A percentile compares a stretch with the other conserved stretches of the same genome.
phyloP scores from a whole-genome alignment of 2,329 filamentous ascomycete species.

The Paracoccidioides lutzii region DNA sequence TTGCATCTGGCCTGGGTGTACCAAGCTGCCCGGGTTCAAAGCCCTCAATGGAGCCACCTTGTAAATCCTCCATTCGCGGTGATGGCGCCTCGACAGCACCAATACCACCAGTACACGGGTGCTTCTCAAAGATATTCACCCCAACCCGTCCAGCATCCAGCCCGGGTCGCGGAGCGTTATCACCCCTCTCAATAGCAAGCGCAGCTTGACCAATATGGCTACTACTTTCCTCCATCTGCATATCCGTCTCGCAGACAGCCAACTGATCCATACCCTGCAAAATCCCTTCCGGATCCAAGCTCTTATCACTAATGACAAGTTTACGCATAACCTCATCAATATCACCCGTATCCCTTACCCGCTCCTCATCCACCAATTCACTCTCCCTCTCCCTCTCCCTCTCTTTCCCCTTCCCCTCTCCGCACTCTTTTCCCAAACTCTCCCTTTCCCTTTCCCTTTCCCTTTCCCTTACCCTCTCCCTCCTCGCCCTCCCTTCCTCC shows the following conservation, averaged over 20 bases:
- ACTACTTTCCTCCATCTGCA: too few relatives aligned
- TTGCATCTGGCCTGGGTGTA: conserved; percentile 26
- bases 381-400: conserved; percentile 1
- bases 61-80: conserved; percentile 21
- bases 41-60: conserved; percentile 31
- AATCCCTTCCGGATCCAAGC: conserved; percentile 5
- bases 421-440: conserved; percentile 36
- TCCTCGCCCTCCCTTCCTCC: conserved; percentile 43
- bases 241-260: conserved; percentile 16
- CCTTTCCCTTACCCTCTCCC: conserved; percentile 5
- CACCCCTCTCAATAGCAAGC: conserved; percentile 7
- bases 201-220: not conserved
- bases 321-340: conserved; percentile 14
- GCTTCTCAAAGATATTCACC: conserved; percentile 24
- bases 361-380: conserved; percentile 7
- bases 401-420: conserved; percentile 7
- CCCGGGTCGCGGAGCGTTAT: conserved; percentile 16
- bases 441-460: conserved; percentile 1
- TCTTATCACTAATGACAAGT: conserved; percentile 11
- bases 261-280: conserved; percentile 18
- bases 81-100: conserved; percentile 19
- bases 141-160: conserved; percentile 20
- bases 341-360: conserved; percentile 14
- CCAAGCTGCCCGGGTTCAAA: conserved; percentile 20
- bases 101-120: conserved; percentile 6